phyloP scores from a whole-genome alignment of 2,329 filamentous ascomycete genomes.

The Aspergillus luchuensis region DNA sequence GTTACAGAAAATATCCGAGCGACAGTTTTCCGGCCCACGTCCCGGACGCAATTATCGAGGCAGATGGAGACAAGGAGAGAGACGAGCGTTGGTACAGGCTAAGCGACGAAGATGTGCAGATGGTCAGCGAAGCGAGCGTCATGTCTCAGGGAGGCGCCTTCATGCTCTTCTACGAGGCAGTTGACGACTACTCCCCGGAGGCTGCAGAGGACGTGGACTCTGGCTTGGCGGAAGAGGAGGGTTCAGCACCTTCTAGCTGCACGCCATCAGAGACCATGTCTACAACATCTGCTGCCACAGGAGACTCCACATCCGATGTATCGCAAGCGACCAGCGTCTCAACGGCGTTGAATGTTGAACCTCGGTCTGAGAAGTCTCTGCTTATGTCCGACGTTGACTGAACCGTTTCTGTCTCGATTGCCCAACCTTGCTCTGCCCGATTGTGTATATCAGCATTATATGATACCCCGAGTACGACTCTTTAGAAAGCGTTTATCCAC shows the following conservation, averaged over 20 bases:
- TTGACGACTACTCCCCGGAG: slow-evolving; percentile 45
- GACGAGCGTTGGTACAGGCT: slow-evolving; percentile 79
- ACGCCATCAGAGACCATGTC: slow-evolving; percentile 31
- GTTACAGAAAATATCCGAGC: slow-evolving; percentile 72
- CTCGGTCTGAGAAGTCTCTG: slow-evolving; percentile 2
- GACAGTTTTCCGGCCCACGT: slow-evolving; percentile 37
- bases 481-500: slow-evolving; percentile 17
- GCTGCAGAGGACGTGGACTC: not conserved
- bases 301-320: slow-evolving; percentile 27
- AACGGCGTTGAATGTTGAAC: slow-evolving; percentile 18
- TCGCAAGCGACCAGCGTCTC: slow-evolving; percentile 37
- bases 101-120: slow-evolving; percentile 82
- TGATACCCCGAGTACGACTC: slow-evolving; percentile 23
- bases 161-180: slow-evolving; percentile 93
- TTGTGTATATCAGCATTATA: slow-evolving; percentile 17
- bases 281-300: slow-evolving; percentile 26
- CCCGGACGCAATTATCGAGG: slow-evolving; percentile 35
- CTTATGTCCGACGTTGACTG: slow-evolving; percentile 18
- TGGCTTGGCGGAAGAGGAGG: slow-evolving; percentile 13
- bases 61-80: slow-evolving; percentile 36
- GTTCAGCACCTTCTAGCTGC: slow-evolving; percentile 23
- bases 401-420: not conserved
- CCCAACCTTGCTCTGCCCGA: slow-evolving; percentile 2
- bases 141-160: slow-evolving; percentile 80
- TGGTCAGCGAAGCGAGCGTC: slow-evolving; percentile 72